Evolutionary conservation across 257 asterid species (phyloP).

Genomic region (Plantago major): DNA sequence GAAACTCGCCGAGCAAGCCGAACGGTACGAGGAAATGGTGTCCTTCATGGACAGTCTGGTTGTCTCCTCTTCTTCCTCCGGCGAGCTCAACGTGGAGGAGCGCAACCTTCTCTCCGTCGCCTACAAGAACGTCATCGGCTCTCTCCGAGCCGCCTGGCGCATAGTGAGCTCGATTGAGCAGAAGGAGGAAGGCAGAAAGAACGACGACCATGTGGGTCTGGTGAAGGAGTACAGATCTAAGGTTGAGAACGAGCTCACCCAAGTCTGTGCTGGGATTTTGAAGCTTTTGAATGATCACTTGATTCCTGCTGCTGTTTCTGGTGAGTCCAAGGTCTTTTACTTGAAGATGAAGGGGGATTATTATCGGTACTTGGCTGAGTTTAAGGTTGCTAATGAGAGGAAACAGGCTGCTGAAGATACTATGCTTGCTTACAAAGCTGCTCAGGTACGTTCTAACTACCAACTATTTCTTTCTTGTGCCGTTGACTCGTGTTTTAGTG

Average conservation of each 20-base stretch:
- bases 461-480: not conserved
- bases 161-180: constrained; percentile 62
- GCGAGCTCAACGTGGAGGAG: constrained; percentile 65
- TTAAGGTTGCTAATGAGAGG: constrained; percentile 52
- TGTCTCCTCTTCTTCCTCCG: constrained; percentile 28
- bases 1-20: constrained; percentile 70
- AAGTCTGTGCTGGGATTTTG: constrained; percentile 54
- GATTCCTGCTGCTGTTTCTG: constrained; percentile 43
- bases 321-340: constrained; percentile 64
- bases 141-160: constrained; percentile 77
- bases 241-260: constrained; percentile 52
- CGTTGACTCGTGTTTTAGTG: not conserved
- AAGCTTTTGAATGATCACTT: constrained; percentile 35
- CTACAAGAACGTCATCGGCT: constrained; percentile 74
- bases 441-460: constrained; percentile 40
- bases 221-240: constrained; percentile 72
- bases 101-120: constrained; percentile 69
- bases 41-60: constrained; percentile 67
- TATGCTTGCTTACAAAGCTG: constrained; percentile 62
- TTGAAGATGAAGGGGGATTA: constrained; percentile 81
- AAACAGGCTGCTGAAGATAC: constrained; percentile 72
- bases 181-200: constrained; percentile 67
- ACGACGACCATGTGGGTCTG: constrained; percentile 59
- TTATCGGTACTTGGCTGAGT: constrained; percentile 58
- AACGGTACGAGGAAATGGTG: constrained; percentile 75